Conservation (phyloP, 2,329 filamentous ascomycete genomes). For the Torrubiellomyces zombiae region DNA sequence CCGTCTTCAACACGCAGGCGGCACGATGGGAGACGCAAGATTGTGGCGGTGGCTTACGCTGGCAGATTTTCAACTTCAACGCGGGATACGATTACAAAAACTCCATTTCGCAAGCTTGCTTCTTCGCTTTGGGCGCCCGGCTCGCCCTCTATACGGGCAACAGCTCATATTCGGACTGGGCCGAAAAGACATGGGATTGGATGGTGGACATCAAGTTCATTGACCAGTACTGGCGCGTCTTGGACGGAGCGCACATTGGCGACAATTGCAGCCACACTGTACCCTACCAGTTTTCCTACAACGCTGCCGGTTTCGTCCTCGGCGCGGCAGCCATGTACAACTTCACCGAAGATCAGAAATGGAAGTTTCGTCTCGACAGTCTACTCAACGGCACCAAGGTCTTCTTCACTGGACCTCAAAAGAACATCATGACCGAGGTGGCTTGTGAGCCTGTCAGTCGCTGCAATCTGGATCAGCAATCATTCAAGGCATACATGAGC, state of each 20-base stretch:
- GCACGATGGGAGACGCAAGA: constrained; percentile 51
- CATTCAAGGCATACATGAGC: constrained; percentile 46
- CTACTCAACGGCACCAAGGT: constrained; percentile 35
- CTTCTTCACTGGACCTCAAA: constrained; percentile 35
- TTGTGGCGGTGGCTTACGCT: constrained; percentile 63
- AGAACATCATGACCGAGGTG: constrained; percentile 45
- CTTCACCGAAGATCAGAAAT: constrained; percentile 32
- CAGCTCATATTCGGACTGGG: constrained; percentile 61
- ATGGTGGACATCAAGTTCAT: constrained; percentile 40
- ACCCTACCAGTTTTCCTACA: constrained; percentile 53
- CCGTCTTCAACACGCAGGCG: constrained; percentile 67
- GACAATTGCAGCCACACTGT: constrained; percentile 41
- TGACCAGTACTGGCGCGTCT: constrained; percentile 40
- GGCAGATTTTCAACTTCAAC: constrained; percentile 78
- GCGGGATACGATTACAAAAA: constrained; percentile 67
- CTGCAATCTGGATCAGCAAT: constrained; percentile 46
- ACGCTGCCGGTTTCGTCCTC: constrained; percentile 47
- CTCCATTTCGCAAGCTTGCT: constrained; percentile 44
- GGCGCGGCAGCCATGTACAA: constrained; percentile 56
- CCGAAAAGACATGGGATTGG: constrained; percentile 57
- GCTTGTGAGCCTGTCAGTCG: constrained; percentile 45
- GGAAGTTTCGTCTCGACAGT: constrained; percentile 41
- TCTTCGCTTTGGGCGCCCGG: constrained; percentile 47
- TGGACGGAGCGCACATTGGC: constrained; percentile 41
- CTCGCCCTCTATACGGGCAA: constrained; percentile 66